phyloP scores from a whole-genome alignment of 2,329 filamentous ascomycete genomes.

The Botrytis porri region DNA sequence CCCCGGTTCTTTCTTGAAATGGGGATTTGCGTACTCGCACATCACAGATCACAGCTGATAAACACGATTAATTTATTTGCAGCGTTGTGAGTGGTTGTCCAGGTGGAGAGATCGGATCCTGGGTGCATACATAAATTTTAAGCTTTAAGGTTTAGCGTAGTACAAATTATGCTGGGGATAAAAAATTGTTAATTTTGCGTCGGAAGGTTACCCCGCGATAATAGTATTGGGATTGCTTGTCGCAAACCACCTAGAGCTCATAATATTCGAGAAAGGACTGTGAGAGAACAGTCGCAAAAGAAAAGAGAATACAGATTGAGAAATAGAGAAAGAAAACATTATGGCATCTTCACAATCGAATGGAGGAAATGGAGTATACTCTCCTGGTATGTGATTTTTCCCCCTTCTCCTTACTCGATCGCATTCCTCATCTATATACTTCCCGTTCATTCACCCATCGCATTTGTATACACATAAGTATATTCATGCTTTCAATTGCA shows the following conservation, averaged over 20 bases:
- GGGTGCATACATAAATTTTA: neutral
- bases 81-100: neutral
- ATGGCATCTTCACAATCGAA: conserved; percentile 2
- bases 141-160: conserved; percentile 8
- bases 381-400: neutral
- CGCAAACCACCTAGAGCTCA: neutral
- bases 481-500: conserved; percentile 13
- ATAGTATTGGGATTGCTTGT: neutral
- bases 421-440: too few relatives aligned
- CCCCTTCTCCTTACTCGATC: neutral
- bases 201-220: neutral
- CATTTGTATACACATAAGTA: neutral
- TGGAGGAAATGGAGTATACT: conserved; percentile 14
- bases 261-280: neutral
- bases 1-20: neutral
- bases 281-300: too few relatives aligned
- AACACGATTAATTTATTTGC: neutral
- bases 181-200: conserved; percentile 7
- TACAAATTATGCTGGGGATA: neutral
- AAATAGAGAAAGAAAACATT: neutral
- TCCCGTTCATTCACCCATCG: neutral
- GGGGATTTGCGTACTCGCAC: neutral
- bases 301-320: neutral
- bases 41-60: neutral
- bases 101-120: neutral